phyloP scores from a whole-genome alignment of 371 early-diverging fungal species.

The Dipsacomyces acuminosporus region DNA sequence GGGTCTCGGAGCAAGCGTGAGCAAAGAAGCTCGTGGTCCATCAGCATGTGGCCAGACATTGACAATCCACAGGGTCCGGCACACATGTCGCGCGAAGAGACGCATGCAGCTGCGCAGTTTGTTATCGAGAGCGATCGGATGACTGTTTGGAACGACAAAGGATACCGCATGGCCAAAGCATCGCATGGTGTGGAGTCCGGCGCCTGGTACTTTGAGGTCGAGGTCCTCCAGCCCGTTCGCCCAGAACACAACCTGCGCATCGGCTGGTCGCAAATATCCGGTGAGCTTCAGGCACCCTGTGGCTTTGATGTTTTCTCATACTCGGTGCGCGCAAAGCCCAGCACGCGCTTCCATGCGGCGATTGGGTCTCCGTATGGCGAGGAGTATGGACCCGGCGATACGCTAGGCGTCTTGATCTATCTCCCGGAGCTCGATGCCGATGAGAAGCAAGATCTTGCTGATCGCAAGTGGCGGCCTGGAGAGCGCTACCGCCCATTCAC shows the following conservation, averaged over 20 bases:
- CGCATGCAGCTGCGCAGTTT: constrained; percentile 63
- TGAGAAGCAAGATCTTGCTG: constrained; percentile 41
- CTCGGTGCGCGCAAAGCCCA: constrained; percentile 55
- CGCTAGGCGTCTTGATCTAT: constrained; percentile 56
- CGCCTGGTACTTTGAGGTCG: constrained; percentile 65
- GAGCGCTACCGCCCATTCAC: constrained; percentile 43
- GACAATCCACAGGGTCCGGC: constrained; percentile 56
- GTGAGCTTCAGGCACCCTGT: constrained; percentile 67
- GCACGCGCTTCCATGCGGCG: constrained; percentile 58
- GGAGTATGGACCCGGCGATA: constrained; percentile 53
- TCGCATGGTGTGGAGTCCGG: constrained; percentile 67
- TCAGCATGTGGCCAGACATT: constrained; percentile 61
- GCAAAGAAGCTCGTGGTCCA: constrained; percentile 31
- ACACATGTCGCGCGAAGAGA: constrained; percentile 51
- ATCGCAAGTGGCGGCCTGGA: constrained; percentile 46
- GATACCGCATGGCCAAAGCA: constrained; percentile 69
- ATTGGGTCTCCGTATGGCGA: constrained; percentile 42
- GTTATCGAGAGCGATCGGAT: constrained; percentile 50
- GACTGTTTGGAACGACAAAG: constrained; percentile 59
- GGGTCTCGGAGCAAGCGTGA: constrained; percentile 29
- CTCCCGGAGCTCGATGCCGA: constrained; percentile 51
- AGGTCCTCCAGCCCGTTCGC: constrained; percentile 28
- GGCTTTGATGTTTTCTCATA: constrained; percentile 69
- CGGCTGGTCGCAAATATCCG: constrained; percentile 69
- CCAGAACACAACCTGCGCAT: constrained; percentile 52